A percentile compares a stretch with the other conserved stretches of the same genome.
Conservation (phyloP, 2,329 filamentous ascomycete genomes). For the Colletotrichum shisoi region DNA sequence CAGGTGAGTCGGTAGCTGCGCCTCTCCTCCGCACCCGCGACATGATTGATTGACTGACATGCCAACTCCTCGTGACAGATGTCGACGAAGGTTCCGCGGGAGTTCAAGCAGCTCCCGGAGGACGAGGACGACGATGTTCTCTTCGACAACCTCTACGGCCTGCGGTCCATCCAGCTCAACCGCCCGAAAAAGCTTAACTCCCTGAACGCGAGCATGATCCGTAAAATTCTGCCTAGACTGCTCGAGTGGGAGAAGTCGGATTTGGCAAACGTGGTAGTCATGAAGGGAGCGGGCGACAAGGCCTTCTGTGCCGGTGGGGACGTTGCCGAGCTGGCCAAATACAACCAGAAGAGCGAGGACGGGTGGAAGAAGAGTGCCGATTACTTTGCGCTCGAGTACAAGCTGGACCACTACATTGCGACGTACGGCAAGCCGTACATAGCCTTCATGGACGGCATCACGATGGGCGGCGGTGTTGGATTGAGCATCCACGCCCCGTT, state of each 20-base stretch:
- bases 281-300: conserved; percentile 86
- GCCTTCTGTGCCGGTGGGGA: conserved; percentile 96
- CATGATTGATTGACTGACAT: neutral
- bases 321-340: conserved; percentile 77
- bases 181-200: conserved; percentile 91
- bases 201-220: conserved; percentile 90
- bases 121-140: conserved; percentile 91
- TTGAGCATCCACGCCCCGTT: conserved; percentile 94
- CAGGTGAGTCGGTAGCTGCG: conserved; percentile 25
- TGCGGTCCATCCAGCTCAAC: conserved; percentile 93
- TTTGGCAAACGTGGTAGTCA: conserved; percentile 88
- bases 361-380: conserved; percentile 79
- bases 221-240: conserved; percentile 89
- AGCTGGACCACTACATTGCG: conserved; percentile 92
- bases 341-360: conserved; percentile 71
- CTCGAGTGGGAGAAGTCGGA: conserved; percentile 95
- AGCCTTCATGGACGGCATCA: conserved; percentile 96
- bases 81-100: conserved; percentile 46
- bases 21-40: neutral
- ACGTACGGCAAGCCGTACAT: conserved; percentile 94
- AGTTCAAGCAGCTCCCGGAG: conserved; percentile 64
- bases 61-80: conserved; percentile 44
- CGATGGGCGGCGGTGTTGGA: conserved; percentile 97
- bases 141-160: conserved; percentile 86
- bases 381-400: conserved; percentile 96